These are phyloP conservation scores for Trichosporon asahii DNA, from an alignment of 1,284 basidiomycete genomes.

Conservation along the genomic window DNA sequence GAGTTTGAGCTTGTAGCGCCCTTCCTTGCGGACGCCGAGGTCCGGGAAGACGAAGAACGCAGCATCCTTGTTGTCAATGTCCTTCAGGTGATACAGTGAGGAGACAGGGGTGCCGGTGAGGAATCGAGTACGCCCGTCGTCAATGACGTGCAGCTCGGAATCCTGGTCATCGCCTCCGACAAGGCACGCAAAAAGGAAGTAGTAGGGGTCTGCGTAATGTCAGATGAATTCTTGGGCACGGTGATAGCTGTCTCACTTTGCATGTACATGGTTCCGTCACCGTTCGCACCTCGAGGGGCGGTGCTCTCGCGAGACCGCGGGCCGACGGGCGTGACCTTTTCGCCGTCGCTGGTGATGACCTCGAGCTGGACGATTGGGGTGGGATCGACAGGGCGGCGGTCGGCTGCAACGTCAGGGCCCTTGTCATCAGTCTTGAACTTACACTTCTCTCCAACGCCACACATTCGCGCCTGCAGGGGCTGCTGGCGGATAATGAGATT, in stretches of 20 bases:
- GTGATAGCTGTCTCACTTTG: constrained; percentile 42
- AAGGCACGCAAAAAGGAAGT: constrained; percentile 88
- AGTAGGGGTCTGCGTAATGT: constrained; percentile 67
- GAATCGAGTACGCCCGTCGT: constrained; percentile 66
- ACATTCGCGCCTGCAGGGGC: constrained; percentile 83
- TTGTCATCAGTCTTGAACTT: constrained; percentile 24
- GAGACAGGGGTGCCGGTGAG: constrained; percentile 65
- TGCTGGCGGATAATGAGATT: constrained; percentile 79
- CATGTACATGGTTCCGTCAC: constrained; percentile 35
- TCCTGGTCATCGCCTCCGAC: constrained; percentile 72
- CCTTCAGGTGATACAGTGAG: constrained; percentile 90
- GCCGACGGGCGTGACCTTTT: constrained; percentile 34
- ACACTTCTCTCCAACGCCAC: constrained; percentile 83
- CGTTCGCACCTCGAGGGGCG: constrained; percentile 7
- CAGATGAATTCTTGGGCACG: background rate
- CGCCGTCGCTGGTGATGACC: constrained; percentile 68
- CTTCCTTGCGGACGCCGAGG: constrained; percentile 82
- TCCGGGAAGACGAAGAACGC: constrained; percentile 90
- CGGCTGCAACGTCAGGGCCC: constrained; percentile 58
- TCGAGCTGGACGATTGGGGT: constrained; percentile 93
- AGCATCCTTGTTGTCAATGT: constrained; percentile 79
- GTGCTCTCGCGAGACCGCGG: constrained; percentile 16
- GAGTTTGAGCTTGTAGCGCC: constrained; percentile 78
- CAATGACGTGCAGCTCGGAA: constrained; percentile 86
- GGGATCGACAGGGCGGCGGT: constrained; percentile 90